These are phyloP conservation scores for Phytophthora vignae DNA, from an alignment of 352 stramenopile genomes.

Conservation along the genomic window DNA sequence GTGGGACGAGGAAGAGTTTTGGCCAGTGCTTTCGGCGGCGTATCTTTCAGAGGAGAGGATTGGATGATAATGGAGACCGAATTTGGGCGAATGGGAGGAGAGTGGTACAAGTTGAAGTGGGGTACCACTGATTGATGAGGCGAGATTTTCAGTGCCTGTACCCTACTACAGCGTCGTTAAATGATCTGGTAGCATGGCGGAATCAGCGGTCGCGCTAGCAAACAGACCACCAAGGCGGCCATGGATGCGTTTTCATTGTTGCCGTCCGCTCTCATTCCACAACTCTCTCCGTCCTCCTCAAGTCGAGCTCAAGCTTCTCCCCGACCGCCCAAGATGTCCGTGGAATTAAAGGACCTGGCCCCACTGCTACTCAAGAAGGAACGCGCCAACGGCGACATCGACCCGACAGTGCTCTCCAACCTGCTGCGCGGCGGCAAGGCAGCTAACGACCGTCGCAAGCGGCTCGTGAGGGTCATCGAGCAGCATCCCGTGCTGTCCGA, in stretches of 20 bases:
- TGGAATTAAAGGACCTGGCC: constrained; percentile 70
- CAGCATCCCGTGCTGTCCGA: constrained; percentile 53
- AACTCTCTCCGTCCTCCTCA: background rate
- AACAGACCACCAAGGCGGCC: background rate
- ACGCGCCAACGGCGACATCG: constrained; percentile 53
- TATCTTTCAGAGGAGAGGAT: background rate
- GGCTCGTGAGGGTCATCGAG: constrained; percentile 45
- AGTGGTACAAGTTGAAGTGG: constrained; percentile 30
- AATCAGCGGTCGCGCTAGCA: background rate
- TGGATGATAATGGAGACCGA: constrained; percentile 7
- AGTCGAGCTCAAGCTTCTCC: background rate
- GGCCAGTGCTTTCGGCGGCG: constrained; percentile 19
- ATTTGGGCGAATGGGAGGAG: constrained; percentile 10
- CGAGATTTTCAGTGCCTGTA: background rate
- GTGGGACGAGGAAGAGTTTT: constrained; percentile 11
- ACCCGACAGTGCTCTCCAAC: constrained; percentile 43
- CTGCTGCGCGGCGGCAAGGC: constrained; percentile 40
- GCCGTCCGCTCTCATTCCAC: background rate
- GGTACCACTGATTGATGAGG: constrained; percentile 15
- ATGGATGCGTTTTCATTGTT: too few relatives aligned
- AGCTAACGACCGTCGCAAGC: constrained; percentile 52
- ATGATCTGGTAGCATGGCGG: background rate
- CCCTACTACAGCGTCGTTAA: background rate
- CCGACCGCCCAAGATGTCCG: constrained; percentile 12
- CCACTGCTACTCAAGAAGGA: constrained; percentile 68